A percentile compares a stretch with the other conserved stretches of the same genome.
Conservation (phyloP, 148 eudicot genomes). For the Vaccinium darrowii region DNA sequence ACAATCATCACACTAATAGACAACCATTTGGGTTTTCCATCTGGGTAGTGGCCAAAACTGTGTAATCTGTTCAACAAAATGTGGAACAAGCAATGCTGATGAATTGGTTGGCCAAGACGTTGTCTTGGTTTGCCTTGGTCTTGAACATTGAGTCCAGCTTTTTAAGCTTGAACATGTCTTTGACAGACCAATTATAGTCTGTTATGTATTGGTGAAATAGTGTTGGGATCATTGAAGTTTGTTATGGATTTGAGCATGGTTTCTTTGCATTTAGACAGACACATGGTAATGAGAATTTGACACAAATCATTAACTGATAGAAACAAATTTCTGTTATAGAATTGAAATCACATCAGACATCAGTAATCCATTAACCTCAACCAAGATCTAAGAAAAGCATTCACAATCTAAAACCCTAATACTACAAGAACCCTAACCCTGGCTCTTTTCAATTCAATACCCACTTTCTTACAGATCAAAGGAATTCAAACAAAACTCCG, state of each 20-base stretch:
- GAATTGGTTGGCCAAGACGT: constrained; percentile 58
- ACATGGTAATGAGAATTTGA: neutral
- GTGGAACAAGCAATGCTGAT: constrained; percentile 48
- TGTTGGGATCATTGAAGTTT: neutral
- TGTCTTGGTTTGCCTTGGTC: constrained; percentile 43
- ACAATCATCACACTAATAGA: constrained; percentile 46
- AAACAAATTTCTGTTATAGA: neutral
- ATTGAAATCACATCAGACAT: neutral
- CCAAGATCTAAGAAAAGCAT: neutral
- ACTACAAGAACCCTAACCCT: neutral
- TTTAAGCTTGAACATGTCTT: constrained; percentile 43
- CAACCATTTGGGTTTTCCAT: constrained; percentile 56
- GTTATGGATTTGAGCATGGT: constrained; percentile 5
- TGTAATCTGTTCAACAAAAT: constrained; percentile 42
- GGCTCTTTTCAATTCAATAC: neutral
- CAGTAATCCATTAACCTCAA: neutral
- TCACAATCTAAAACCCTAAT: neutral
- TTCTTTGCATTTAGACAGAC: neutral
- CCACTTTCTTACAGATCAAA: neutral
- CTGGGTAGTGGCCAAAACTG: constrained; percentile 39
- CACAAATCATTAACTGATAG: neutral
- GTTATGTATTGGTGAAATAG: constrained; percentile 19
- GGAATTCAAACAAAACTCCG: neutral
- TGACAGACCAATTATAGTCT: constrained; percentile 23
- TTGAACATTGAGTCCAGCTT: constrained; percentile 58